A percentile compares a stretch with the other conserved stretches of the same genome.
Evolutionary conservation across 176 grass and related monocot genomes (phyloP).

Genomic region (Poa pratensis): DNA sequence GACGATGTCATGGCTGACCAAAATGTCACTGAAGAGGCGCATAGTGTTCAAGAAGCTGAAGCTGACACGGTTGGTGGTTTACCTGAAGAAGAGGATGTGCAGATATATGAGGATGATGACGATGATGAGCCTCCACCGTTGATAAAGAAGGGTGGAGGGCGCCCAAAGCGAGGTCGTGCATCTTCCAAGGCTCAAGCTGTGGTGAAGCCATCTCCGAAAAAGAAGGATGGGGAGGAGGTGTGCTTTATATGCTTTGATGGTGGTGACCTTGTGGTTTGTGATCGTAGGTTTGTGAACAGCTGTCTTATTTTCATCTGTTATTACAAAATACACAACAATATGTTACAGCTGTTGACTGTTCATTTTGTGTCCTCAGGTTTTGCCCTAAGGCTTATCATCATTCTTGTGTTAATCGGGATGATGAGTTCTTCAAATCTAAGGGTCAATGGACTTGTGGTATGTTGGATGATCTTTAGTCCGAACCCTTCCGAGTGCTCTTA

Average conservation of each 20-base stretch:
- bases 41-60: constrained; percentile 41
- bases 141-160: constrained; percentile 59
- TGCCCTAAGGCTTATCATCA: constrained; percentile 98
- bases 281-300: constrained; percentile 78
- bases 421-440: constrained; percentile 92
- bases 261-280: constrained; percentile 95
- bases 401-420: constrained; percentile 95
- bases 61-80: constrained; percentile 37
- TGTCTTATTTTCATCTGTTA: constrained; percentile 30
- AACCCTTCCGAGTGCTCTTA: not conserved
- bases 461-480: constrained; percentile 35
- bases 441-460: constrained; percentile 97
- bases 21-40: constrained; percentile 46
- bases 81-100: constrained; percentile 45
- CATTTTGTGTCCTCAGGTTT: constrained; percentile 54
- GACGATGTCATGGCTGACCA: constrained; percentile 37
- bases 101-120: constrained; percentile 49
- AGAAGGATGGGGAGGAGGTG: constrained; percentile 85
- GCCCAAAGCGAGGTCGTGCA: constrained; percentile 74
- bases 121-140: constrained; percentile 50
- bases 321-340: constrained; percentile 12
- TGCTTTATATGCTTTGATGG: constrained; percentile 99
- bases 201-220: constrained; percentile 45
- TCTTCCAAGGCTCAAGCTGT: constrained; percentile 59
- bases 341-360: constrained; percentile 42